Conservation (phyloP, 2,329 filamentous ascomycete genomes). For the Tolypocladium paradoxum region DNA sequence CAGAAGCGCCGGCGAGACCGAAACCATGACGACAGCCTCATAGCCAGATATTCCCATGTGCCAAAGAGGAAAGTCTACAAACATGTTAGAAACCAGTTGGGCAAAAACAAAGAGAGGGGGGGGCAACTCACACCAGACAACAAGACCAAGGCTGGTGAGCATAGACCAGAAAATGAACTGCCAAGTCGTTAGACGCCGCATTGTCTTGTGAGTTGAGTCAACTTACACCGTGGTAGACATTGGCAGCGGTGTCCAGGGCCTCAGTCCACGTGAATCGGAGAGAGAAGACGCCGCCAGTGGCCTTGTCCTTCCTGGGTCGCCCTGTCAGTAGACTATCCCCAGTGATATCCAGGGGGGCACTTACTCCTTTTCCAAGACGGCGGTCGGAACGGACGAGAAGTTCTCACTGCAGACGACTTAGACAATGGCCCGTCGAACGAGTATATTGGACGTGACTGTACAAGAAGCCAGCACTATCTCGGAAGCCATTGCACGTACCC, state of each 20-base stretch:
- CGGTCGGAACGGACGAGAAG: conserved; percentile 33
- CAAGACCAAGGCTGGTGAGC: conserved; percentile 76
- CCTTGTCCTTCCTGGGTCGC: conserved; percentile 58
- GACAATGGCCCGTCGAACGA: conserved; percentile 20
- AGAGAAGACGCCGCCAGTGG: conserved; percentile 58
- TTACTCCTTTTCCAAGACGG: conserved; percentile 63
- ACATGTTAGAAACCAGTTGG: conserved; percentile 7
- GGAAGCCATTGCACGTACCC: conserved; percentile 98
- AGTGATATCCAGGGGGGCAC: conserved; percentile 19
- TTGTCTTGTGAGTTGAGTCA: neutral
- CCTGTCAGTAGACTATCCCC: conserved; percentile 9
- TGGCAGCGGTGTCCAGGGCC: conserved; percentile 69
- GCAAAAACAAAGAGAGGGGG: neutral
- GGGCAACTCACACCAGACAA: conserved; percentile 75
- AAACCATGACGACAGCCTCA: conserved; percentile 78
- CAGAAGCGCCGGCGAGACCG: conserved; percentile 70
- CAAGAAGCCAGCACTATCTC: conserved; percentile 49
- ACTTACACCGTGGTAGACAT: conserved; percentile 83
- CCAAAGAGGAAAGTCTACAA: conserved; percentile 84
- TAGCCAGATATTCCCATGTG: conserved; percentile 98
- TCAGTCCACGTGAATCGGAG: conserved; percentile 63
- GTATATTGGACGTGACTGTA: conserved; percentile 21
- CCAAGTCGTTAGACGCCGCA: conserved; percentile 7
- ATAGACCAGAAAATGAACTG: conserved; percentile 95
- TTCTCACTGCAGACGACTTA: conserved; percentile 38